Evolutionary conservation across 2,329 filamentous ascomycete genomes (phyloP).

Genomic region (Cladosporium velox): DNA sequence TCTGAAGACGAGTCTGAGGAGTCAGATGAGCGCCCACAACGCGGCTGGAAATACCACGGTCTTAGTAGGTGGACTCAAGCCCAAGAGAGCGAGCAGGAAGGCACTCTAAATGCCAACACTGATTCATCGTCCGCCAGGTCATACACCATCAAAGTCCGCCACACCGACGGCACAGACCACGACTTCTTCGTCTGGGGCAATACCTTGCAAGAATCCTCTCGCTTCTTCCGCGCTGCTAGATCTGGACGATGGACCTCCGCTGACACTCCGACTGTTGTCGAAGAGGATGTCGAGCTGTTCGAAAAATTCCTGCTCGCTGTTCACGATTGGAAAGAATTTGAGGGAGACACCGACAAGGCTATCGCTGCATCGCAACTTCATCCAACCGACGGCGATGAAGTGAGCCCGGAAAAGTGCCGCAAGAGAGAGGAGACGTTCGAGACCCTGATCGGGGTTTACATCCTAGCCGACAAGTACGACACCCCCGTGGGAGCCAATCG

Average conservation of each 20-base stretch:
- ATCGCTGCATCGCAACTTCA: not conserved
- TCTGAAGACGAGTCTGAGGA: not conserved
- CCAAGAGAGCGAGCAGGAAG: not conserved
- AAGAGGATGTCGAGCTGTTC: not conserved
- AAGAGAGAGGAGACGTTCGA: not conserved
- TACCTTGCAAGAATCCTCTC: not conserved
- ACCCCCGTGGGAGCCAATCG: slow-evolving; percentile 9
- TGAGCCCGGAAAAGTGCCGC: not conserved
- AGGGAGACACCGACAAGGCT: not conserved
- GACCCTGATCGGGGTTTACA: not conserved
- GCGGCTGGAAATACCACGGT: not conserved
- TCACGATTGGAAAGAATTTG: not conserved
- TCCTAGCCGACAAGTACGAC: slow-evolving; percentile 11
- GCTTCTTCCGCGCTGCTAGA: not conserved
- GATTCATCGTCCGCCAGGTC: not conserved
- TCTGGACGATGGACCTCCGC: not conserved
- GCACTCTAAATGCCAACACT: not conserved
- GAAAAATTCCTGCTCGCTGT: not conserved
- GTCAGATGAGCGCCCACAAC: not conserved
- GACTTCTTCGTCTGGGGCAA: not conserved
- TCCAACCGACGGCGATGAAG: not conserved
- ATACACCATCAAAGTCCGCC: not conserved
- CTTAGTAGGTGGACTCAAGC: not conserved
- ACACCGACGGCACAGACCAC: not conserved
- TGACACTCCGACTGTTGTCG: not conserved